phyloP scores from a whole-genome alignment of 2,329 filamentous ascomycete species.

The Scorias spongiosa region DNA sequence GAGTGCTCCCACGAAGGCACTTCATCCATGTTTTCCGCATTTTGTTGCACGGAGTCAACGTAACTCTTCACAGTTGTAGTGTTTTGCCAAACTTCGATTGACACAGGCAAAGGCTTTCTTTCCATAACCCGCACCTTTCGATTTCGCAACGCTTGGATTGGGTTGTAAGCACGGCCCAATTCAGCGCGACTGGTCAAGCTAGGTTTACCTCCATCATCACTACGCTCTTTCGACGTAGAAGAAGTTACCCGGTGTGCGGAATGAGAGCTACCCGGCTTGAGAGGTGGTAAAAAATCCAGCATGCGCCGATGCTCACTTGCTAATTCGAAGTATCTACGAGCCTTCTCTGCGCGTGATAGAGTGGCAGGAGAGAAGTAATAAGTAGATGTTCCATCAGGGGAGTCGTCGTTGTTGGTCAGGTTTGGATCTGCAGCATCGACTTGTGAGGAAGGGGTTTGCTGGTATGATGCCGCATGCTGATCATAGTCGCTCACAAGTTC shows the following conservation, averaged over 20 bases:
- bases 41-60: constrained; percentile 53
- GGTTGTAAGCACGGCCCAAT: constrained; percentile 67
- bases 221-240: constrained; percentile 2
- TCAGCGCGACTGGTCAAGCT: background rate
- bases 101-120: constrained; percentile 56
- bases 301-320: constrained; percentile 71
- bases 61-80: constrained; percentile 56
- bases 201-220: background rate
- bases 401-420: constrained; percentile 3
- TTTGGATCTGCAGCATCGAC: constrained; percentile 39
- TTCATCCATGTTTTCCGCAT: constrained; percentile 24
- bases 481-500: background rate
- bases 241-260: constrained; percentile 26
- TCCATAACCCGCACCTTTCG: constrained; percentile 70
- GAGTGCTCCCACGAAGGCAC: constrained; percentile 20
- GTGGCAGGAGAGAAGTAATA: constrained; percentile 68
- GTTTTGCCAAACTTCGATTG: constrained; percentile 63
- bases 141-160: constrained; percentile 83
- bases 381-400: constrained; percentile 23
- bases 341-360: constrained; percentile 66
- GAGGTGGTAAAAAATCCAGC: constrained; percentile 60
- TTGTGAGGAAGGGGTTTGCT: constrained; percentile 32
- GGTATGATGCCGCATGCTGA: constrained; percentile 15
- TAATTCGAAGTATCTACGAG: constrained; percentile 71
- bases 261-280: constrained; percentile 37